Evolutionary conservation across 2,329 filamentous ascomycete genomes (phyloP).

Genomic region (Colletotrichum sidae): DNA sequence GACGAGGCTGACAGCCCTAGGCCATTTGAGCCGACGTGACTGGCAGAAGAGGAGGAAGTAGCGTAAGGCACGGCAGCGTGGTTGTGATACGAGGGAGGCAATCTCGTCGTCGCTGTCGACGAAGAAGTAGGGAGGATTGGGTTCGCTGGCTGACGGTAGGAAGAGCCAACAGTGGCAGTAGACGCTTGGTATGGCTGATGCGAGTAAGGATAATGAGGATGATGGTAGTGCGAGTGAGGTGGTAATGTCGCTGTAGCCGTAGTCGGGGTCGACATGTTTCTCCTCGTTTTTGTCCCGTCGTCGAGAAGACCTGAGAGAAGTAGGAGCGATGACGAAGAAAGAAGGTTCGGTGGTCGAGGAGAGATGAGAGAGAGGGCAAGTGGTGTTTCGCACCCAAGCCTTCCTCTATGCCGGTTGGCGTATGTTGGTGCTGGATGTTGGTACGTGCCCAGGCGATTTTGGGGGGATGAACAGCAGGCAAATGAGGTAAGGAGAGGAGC

Average conservation of each 20-base stretch:
- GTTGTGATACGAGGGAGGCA: conserved; percentile 46
- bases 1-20: conserved; percentile 47
- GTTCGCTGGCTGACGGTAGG: conserved; percentile 47
- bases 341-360: conserved; percentile 29
- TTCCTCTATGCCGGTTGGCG: conserved; percentile 28
- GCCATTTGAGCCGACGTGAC: conserved; percentile 50
- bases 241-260: conserved; percentile 40
- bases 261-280: conserved; percentile 83
- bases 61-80: conserved; percentile 46
- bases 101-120: conserved; percentile 50
- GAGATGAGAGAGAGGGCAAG: conserved; percentile 27
- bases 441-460: conserved; percentile 31
- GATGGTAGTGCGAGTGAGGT: conserved; percentile 70
- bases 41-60: conserved; percentile 33
- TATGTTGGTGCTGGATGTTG: conserved; percentile 30
- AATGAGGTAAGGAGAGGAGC: not conserved
- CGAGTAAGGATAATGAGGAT: conserved; percentile 72
- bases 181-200: conserved; percentile 60
- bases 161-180: conserved; percentile 48
- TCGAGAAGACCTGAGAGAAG: conserved; percentile 37
- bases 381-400: conserved; percentile 35
- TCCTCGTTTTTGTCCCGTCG: conserved; percentile 29
- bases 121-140: conserved; percentile 53
- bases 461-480: conserved; percentile 17
- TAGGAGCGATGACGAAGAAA: conserved; percentile 26